Base-by-base conservation (phyloP, 768 basidiomycete species). In the Termitomyces sp. region DNA sequence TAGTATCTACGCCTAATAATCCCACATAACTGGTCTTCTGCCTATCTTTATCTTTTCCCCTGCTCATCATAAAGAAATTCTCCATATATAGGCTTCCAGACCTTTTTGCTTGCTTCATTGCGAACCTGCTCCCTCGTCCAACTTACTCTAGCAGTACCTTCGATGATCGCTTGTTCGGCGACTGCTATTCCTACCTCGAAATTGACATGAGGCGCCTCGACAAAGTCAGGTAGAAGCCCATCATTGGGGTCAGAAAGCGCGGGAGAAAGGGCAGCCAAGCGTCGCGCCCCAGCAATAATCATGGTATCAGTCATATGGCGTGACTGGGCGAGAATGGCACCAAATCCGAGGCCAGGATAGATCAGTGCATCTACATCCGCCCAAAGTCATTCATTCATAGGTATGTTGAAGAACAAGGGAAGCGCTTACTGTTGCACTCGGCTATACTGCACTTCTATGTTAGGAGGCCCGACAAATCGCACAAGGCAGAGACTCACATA, bases 281-380 rank as follows among this genome's bases (percentile, higher is more conserved):
- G 83, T 32, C 78, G 81, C 0, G 91, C 86, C 9, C 90, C 93
- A 2, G 89, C 89, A 44, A 93, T 86, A 71, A 96, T 90, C 94
- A 96, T 94, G n/a, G 80, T 83, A 71, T 94, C 91, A 1, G 90
- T 88, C 66, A 96, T 79, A 8, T 69, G 74, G 6, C 82, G 78
- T 0, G 90, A 85, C 61, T 86, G 77, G 11, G 85, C 77, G 28
- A 93, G 76, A 67, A 94, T 86, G 42, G 90, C 82, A 39, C 93
- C 93, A 62, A 91, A 87, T 7, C 92, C 92, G 36, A 95, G 82
- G 28, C 91, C 94, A 3, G 93, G 92, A 72, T 93, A 94, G 54
- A 94, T 88, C 7, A 94, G 78, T 0, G 89, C 89, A 67, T 91
- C 84, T 85, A 88, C 88, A 67, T 91, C 82, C 85, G 45, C 12